Conservation (phyloP, 768 basidiomycete species). For the Panaeolus papilionaceus region DNA sequence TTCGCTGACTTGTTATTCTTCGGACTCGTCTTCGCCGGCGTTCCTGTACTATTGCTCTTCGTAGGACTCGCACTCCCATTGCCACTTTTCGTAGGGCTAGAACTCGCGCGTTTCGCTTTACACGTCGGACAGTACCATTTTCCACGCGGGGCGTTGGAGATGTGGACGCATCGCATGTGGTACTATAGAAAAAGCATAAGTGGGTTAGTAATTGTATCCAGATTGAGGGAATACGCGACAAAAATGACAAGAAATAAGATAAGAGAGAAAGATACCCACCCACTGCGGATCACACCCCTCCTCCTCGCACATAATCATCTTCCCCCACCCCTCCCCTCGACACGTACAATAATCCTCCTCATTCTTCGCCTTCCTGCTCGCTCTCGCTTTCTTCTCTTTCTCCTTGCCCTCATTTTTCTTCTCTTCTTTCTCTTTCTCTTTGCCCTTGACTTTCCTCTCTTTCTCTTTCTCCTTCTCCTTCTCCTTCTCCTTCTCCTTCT, state of each 20-base stretch:
- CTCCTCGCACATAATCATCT: constrained; percentile 12
- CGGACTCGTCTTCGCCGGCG: too few relatives aligned
- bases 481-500: constrained; percentile 1
- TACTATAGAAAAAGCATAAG: not conserved
- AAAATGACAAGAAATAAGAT: not conserved
- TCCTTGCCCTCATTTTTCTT: not conserved
- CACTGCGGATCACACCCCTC: not conserved
- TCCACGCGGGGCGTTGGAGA: not conserved
- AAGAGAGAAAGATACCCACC: not conserved
- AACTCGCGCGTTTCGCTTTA: not conserved
- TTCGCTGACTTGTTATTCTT: too few relatives aligned
- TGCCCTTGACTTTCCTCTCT: constrained; percentile 14
- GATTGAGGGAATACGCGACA: not conserved
- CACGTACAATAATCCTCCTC: not conserved
- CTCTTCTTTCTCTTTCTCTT: constrained; percentile 14
- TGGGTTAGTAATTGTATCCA: not conserved
- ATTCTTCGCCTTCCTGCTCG: not conserved
- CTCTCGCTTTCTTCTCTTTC: not conserved
- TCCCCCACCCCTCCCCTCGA: not conserved
- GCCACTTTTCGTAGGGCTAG: not conserved
- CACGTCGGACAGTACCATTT: constrained; percentile 6
- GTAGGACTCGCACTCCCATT: not conserved
- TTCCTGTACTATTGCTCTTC: too few relatives aligned
- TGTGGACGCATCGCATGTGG: constrained; percentile 10
- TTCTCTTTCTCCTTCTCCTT: constrained; percentile 15